A percentile compares a stretch with the other conserved stretches of the same genome.
These are phyloP conservation scores for Panaeolus papilionaceus DNA, from an alignment of 768 basidiomycete genomes.

Conservation along the genomic window DNA sequence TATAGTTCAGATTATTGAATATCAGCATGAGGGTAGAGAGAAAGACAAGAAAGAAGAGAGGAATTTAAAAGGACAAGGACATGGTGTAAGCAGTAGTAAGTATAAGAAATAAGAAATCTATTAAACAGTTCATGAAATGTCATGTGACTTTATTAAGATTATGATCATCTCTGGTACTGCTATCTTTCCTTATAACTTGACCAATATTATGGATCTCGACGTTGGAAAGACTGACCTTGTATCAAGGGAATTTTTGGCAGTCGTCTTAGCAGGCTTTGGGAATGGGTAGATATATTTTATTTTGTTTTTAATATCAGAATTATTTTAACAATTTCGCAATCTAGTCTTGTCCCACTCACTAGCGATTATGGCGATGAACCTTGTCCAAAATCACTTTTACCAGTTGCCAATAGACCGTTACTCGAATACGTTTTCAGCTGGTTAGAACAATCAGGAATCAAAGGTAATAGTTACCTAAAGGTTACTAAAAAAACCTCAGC, in stretches of 20 bases:
- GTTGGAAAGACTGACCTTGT: conserved; percentile 57
- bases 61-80: conserved; percentile 11
- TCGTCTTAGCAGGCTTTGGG: conserved; percentile 92
- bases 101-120: not conserved
- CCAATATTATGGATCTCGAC: conserved; percentile 65
- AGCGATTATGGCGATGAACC: conserved; percentile 81
- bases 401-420: conserved; percentile 88
- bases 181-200: conserved; percentile 4
- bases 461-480: conserved; percentile 53
- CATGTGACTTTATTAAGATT: not conserved
- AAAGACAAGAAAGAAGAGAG: not conserved
- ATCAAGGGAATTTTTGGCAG: conserved; percentile 83
- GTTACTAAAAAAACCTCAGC: conserved; percentile 14
- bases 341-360: conserved; percentile 76
- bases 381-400: conserved; percentile 86
- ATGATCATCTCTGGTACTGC: not conserved
- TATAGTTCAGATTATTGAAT: conserved; percentile 22
- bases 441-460: conserved; percentile 87
- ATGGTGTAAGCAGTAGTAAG: not conserved
- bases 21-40: conserved; percentile 13
- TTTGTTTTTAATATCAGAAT: conserved; percentile 16
- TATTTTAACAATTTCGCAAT: conserved; percentile 24
- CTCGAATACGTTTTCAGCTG: conserved; percentile 84
- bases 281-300: conserved; percentile 64
- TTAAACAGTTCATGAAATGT: not conserved